phyloP scores from a whole-genome alignment of 2,329 filamentous ascomycete species.

The Cercospora canescens region DNA sequence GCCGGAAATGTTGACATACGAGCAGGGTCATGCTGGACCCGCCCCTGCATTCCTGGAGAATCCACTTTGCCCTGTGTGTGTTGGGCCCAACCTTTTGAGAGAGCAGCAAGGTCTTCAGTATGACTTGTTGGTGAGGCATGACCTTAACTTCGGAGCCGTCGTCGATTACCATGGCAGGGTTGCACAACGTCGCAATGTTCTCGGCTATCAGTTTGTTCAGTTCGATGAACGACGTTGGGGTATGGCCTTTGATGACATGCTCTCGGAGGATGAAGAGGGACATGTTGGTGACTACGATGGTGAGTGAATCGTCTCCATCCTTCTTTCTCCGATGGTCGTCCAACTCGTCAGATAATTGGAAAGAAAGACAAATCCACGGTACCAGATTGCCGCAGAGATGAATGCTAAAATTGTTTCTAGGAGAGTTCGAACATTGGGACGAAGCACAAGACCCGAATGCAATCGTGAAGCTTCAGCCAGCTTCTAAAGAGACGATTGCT shows the following conservation, averaged over 20 bases:
- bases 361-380: neutral
- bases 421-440: slow-evolving; percentile 23
- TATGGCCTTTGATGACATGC: slow-evolving; percentile 28
- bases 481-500: slow-evolving; percentile 23
- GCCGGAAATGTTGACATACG: slow-evolving; percentile 13
- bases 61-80: slow-evolving; percentile 31
- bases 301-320: neutral
- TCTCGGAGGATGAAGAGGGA: slow-evolving; percentile 12
- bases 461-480: slow-evolving; percentile 15
- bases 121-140: slow-evolving; percentile 7
- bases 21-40: slow-evolving; percentile 4
- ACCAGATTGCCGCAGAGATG: neutral
- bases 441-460: slow-evolving; percentile 30
- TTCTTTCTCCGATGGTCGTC: no score
- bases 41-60: slow-evolving; percentile 14
- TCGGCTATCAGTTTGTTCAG: slow-evolving; percentile 26
- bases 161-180: slow-evolving; percentile 16
- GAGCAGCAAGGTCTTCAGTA: slow-evolving; percentile 28
- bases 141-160: slow-evolving; percentile 13
- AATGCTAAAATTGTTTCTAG: neutral
- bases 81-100: slow-evolving; percentile 25
- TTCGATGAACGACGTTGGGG: slow-evolving; percentile 34
- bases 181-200: neutral
- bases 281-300: slow-evolving; percentile 1
- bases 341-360: no score